Base-by-base conservation (phyloP, 164 flowering plant species). In the Akebia trifoliata region DNA sequence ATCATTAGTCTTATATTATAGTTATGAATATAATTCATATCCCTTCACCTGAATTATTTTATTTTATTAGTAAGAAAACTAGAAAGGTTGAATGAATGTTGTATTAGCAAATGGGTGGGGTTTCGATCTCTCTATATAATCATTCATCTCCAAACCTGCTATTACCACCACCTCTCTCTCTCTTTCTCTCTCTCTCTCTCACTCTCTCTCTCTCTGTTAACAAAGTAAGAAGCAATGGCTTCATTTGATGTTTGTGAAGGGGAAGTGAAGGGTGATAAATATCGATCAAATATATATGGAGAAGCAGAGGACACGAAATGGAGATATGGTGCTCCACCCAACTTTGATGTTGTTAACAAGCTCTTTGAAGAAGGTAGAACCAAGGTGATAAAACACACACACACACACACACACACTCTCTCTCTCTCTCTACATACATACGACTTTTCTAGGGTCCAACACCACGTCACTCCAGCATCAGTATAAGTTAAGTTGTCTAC, bases 351-450 rank as follows among this genome's bases (percentile, higher is more conserved):
- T 22, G 92, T 83, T 0, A 84, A 89, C 66, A 57, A 64, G 56
- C 86, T 86, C 59, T 86, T 89, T 25, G 87, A 90, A 73, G 68
- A 84, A 71, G 95, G 87, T 55, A 72, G 85, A 45, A 87, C 87
- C 8, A 17, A 50, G 12, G 48, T 45, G 35, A 11, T 2, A n/a
- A n/a, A n/a, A n/a, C n/a, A n/a, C n/a, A n/a, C n/a, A n/a, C n/a
- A n/a, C n/a, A n/a, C n/a, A n/a, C n/a, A n/a, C n/a, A n/a, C n/a
- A n/a, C n/a, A n/a, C n/a, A n/a, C n/a, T n/a, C 4, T 24, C 15
- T 46, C 9, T 46, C 18, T 1, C 20, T 12, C 14, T 5, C 5
- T 17, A 12, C 14, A 42, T 42, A 34, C 9, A 9, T 34, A 34
- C 9, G 5, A 4, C 36, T 34, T 34, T 34, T 9, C 9, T 34